These are phyloP conservation scores for Aspergillus udagawae DNA, from an alignment of 2,329 filamentous ascomycete species.

Conservation along the genomic window DNA sequence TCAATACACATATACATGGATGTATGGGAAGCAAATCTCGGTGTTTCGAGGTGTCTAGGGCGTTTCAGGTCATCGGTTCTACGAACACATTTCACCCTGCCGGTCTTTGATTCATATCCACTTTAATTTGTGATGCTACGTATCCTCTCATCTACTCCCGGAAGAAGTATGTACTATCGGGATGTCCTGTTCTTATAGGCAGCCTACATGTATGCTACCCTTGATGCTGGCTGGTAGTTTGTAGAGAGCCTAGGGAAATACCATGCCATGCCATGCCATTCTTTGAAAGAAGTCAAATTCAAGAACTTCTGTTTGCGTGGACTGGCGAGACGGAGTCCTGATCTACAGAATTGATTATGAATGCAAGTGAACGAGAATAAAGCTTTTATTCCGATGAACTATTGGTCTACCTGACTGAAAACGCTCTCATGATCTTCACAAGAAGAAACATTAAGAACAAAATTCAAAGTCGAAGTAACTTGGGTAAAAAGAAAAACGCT, in stretches of 20 bases:
- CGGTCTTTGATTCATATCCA: not conserved
- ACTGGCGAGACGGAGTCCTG: too few species aligned
- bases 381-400: not conserved
- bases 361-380: not conserved
- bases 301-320: not conserved
- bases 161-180: not conserved
- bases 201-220: not conserved
- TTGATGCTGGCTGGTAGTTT: not conserved
- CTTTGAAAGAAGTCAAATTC: not conserved
- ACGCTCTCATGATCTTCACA: not conserved
- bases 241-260: not conserved
- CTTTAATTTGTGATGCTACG: not conserved
- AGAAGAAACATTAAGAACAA: not conserved
- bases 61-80: not conserved
- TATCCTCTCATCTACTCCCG: not conserved
- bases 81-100: not conserved
- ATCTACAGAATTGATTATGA: not conserved
- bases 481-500: constrained; percentile 16
- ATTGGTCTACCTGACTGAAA: not conserved
- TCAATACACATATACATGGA: not conserved
- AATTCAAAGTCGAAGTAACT: not conserved
- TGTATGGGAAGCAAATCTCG: not conserved
- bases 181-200: not conserved
- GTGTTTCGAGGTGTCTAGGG: not conserved
- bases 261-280: not conserved